Evolutionary conservation across 1,284 basidiomycete genomes (phyloP).

Genomic region (Leccinum ponderosum): DNA sequence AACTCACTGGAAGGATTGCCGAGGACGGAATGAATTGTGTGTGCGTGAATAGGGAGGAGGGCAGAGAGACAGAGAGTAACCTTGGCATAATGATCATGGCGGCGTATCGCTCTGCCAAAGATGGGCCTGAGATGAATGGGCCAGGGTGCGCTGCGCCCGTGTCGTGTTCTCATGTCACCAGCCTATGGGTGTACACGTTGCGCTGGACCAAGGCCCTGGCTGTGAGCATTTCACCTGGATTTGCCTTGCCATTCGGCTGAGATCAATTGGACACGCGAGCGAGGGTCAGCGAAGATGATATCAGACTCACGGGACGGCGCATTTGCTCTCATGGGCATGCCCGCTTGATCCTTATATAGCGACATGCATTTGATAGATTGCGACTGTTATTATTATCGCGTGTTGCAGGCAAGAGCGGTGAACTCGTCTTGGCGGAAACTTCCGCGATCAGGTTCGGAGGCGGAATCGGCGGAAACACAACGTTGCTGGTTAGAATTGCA

Average conservation of each 20-base stretch:
- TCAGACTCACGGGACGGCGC: slow-evolving; percentile 16
- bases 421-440: not conserved
- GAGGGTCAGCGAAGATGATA: slow-evolving; percentile 14
- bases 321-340: slow-evolving; percentile 19
- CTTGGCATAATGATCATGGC: slow-evolving; percentile 17
- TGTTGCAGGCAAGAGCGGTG: slow-evolving; percentile 3
- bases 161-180: slow-evolving; percentile 29
- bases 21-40: slow-evolving; percentile 13
- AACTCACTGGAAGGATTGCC: slow-evolving; percentile 10
- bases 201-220: slow-evolving; percentile 10
- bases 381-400: slow-evolving; percentile 8
- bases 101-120: slow-evolving; percentile 9
- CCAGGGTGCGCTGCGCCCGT: slow-evolving; percentile 16
- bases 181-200: slow-evolving; percentile 20
- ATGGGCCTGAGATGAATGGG: slow-evolving; percentile 17
- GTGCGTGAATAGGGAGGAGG: slow-evolving; percentile 4
- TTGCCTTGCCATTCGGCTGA: slow-evolving; percentile 9
- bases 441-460: slow-evolving; percentile 1
- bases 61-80: slow-evolving; percentile 1
- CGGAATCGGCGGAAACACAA: slow-evolving; percentile 9
- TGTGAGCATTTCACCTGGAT: slow-evolving; percentile 19
- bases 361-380: slow-evolving; percentile 25
- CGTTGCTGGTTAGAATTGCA: slow-evolving; percentile 21
- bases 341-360: slow-evolving; percentile 13
- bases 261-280: slow-evolving; percentile 17